Percentiles rank a stretch among this genome's conserved stretches.
phyloP scores from a whole-genome alignment of 345 rosid species.

The Rhizophora mangle region DNA sequence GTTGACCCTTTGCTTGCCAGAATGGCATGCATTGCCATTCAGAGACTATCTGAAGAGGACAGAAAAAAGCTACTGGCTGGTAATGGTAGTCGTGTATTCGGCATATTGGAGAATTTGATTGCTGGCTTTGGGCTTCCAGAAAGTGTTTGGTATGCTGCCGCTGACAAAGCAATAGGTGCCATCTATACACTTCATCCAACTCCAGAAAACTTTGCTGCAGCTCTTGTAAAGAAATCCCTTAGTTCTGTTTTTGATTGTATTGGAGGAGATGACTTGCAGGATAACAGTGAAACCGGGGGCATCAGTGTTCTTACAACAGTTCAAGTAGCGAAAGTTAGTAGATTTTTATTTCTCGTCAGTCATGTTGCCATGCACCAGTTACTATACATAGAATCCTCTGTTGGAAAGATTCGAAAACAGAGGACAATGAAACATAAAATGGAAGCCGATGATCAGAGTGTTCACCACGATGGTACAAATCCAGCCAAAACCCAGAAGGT shows the following conservation, averaged over 20 bases:
- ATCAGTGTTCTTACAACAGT: slow-evolving; percentile 43
- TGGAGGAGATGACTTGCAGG: slow-evolving; percentile 46
- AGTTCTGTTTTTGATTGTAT: slow-evolving; percentile 48
- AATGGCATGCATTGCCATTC: slow-evolving; percentile 83
- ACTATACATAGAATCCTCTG: slow-evolving; percentile 84
- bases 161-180: slow-evolving; percentile 85
- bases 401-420: slow-evolving; percentile 81
- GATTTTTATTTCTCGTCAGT: slow-evolving; percentile 76
- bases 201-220: slow-evolving; percentile 78
- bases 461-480: slow-evolving; percentile 16
- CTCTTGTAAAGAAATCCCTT: slow-evolving; percentile 63
- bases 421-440: slow-evolving; percentile 51
- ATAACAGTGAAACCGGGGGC: slow-evolving; percentile 30
- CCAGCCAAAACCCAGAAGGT: slow-evolving; percentile 42
- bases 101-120: slow-evolving; percentile 70
- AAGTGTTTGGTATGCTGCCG: slow-evolving; percentile 80
- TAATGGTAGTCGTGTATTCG: slow-evolving; percentile 69
- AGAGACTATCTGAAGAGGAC: slow-evolving; percentile 82
- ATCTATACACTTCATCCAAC: slow-evolving; percentile 79
- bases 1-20: slow-evolving; percentile 91
- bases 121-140: slow-evolving; percentile 89
- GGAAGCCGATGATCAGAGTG: slow-evolving; percentile 39
- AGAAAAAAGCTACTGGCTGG: slow-evolving; percentile 62
- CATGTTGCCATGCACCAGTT: slow-evolving; percentile 95
- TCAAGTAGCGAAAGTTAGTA: slow-evolving; percentile 74